These are phyloP conservation scores for Arabidopsis arenosa DNA, from an alignment of 345 rosid species.

Conservation along the genomic window DNA sequence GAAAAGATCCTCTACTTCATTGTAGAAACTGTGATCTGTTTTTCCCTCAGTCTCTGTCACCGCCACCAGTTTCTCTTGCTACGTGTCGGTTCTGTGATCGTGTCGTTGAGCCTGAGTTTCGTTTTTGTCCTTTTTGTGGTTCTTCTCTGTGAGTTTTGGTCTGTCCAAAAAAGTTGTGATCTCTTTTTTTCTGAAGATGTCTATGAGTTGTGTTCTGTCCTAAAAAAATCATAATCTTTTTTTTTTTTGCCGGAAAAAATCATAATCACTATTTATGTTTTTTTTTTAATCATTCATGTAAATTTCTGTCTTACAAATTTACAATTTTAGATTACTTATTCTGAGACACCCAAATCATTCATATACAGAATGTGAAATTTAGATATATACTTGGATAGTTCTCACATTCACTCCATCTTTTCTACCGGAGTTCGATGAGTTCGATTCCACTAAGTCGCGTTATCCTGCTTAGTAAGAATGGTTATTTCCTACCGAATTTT, in stretches of 20 bases:
- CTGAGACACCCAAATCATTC: too few species aligned
- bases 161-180: background rate
- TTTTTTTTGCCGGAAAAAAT: background rate
- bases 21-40: constrained; percentile 69
- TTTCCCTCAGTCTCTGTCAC: constrained; percentile 57
- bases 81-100: constrained; percentile 75
- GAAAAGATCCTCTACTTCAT: constrained; percentile 59
- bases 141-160: constrained; percentile 47
- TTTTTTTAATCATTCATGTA: too few species aligned
- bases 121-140: constrained; percentile 90
- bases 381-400: too few species aligned
- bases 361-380: too few species aligned
- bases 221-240: background rate
- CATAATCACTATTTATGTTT: background rate
- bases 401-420: too few species aligned
- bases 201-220: background rate
- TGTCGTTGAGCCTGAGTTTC: constrained; percentile 61
- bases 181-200: background rate
- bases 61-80: constrained; percentile 22
- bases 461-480: too few species aligned
- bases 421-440: too few species aligned
- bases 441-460: too few species aligned
- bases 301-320: background rate
- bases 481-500: too few species aligned
- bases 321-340: too few species aligned